phyloP scores from a whole-genome alignment of 2,329 filamentous ascomycete species.

The Drechmeria coniospora region DNA sequence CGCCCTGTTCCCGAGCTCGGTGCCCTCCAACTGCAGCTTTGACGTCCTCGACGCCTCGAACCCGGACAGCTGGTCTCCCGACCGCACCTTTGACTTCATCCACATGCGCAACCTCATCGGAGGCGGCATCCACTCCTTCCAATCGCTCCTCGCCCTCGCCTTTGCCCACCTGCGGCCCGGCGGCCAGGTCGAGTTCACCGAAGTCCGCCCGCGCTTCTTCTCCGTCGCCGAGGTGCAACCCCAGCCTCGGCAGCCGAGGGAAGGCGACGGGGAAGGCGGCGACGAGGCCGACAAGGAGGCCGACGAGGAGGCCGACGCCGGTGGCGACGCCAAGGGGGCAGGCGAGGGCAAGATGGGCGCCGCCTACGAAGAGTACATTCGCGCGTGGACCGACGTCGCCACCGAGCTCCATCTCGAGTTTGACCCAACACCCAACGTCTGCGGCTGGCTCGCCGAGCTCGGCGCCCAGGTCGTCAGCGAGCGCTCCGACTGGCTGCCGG shows the following conservation, averaged over 20 bases:
- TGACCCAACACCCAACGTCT: conserved; percentile 21
- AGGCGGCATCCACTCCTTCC: conserved; percentile 29
- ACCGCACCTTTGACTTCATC: conserved; percentile 21
- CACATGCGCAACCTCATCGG: conserved; percentile 27
- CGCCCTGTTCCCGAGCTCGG: conserved; percentile 23
- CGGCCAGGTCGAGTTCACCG: conserved; percentile 28
- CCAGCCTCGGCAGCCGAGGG: too few species aligned
- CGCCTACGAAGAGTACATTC: conserved; percentile 19
- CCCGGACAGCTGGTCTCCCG: conserved; percentile 20
- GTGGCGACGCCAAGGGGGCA: too few species aligned
- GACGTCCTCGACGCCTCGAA: conserved; percentile 40
- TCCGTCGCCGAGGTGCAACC: too few species aligned
- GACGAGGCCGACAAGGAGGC: conserved; percentile 7
- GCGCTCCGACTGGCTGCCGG: conserved; percentile 24
- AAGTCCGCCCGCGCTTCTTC: conserved; percentile 23
- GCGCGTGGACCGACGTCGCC: conserved; percentile 13
- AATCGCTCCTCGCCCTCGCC: conserved; percentile 17
- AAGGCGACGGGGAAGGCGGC: conserved; percentile 16
- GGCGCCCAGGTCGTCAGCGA: conserved; percentile 26
- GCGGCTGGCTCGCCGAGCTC: conserved; percentile 17
- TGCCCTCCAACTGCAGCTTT: conserved; percentile 45
- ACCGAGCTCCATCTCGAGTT: conserved; percentile 20
- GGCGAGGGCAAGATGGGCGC: conserved; percentile 5
- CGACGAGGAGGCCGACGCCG: too few species aligned
- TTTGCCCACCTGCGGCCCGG: conserved; percentile 26